Evolutionary conservation across 108 stramenopile genomes (phyloP), one percentile per base, ranked within the genome.

Genomic region (Nitzschia palea): DNA sequence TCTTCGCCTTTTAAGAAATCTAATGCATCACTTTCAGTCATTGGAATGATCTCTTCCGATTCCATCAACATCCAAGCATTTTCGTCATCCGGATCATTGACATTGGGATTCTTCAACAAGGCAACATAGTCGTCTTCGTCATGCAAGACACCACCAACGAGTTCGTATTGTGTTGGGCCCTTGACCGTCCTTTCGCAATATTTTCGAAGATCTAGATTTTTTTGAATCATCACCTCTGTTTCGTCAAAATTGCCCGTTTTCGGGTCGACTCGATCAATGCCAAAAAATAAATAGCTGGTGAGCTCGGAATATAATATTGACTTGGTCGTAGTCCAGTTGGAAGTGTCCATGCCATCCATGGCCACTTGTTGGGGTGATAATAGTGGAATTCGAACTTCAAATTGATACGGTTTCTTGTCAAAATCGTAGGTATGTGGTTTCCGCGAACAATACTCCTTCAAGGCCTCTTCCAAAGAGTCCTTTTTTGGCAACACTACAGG

Each of bases 101-200:
- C 45, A 0, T 57, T 34, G 3, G 40, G 10, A 62, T 67, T 56
- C 44, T 68, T 67, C 25, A 75, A 37, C n/a, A 66, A 31, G 12
- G 66, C 67, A 8, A 67, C 67, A 53, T 63, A 75, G 33, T 75
- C 74, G 5, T 60, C 74, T 23, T 75, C 74, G 37, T 75, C 74
- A 35, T 48, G 66, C 8, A 75, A 33, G n/a, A 59, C 33, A 3
- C 67, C 74, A 23, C 74, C 74, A 22, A 62, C 54, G 54, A 75
- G 44, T 17, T 75, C 67, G 44, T 68, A 75, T 34, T 62, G 31
- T 20, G 15, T 67, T 14, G 47, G 48, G 3, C 48, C 48, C 17
- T 52, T 71, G 14, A 60, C 22, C 15, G 48, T 44, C 18, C 28
- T 32, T 34, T 35, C 51, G 15, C 57, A 73, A 25, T 67, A 61